Conservation (phyloP, 345 rosid genomes). For the Gossypium turneri region DNA sequence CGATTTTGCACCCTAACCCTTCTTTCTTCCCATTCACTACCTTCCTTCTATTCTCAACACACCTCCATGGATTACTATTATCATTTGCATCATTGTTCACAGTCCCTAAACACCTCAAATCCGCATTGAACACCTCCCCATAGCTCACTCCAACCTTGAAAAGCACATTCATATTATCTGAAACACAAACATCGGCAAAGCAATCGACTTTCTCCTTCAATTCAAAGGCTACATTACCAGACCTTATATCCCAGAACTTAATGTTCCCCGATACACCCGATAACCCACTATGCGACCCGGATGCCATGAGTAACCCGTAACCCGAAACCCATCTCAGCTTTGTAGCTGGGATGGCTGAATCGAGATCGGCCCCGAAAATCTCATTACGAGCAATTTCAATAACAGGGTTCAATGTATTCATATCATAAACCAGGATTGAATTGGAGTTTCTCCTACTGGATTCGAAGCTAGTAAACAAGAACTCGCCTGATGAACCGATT, state of each 20-base stretch:
- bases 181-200: constrained; percentile 73
- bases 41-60: constrained; percentile 58
- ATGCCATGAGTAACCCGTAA: constrained; percentile 59
- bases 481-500: constrained; percentile 56
- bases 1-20: constrained; percentile 74
- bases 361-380: constrained; percentile 71
- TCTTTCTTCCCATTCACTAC: constrained; percentile 61
- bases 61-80: constrained; percentile 43
- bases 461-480: constrained; percentile 82
- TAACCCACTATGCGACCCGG: constrained; percentile 87
- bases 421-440: constrained; percentile 75
- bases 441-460: constrained; percentile 85
- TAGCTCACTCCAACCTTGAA: constrained; percentile 76
- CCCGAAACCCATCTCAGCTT: constrained; percentile 73
- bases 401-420: constrained; percentile 50
- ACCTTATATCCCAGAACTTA: constrained; percentile 77
- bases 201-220: constrained; percentile 75
- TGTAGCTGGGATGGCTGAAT: constrained; percentile 75
- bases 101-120: constrained; percentile 60
- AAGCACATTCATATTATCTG: constrained; percentile 57
- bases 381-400: constrained; percentile 68
- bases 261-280: constrained; percentile 71
- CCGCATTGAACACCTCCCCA: constrained; percentile 60
- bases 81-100: constrained; percentile 12
- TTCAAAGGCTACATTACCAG: constrained; percentile 68